Evolutionary conservation across 768 basidiomycete genomes (phyloP), one percentile per base, ranked within the genome.

Genomic region (Kwoniella dendrophila): DNA sequence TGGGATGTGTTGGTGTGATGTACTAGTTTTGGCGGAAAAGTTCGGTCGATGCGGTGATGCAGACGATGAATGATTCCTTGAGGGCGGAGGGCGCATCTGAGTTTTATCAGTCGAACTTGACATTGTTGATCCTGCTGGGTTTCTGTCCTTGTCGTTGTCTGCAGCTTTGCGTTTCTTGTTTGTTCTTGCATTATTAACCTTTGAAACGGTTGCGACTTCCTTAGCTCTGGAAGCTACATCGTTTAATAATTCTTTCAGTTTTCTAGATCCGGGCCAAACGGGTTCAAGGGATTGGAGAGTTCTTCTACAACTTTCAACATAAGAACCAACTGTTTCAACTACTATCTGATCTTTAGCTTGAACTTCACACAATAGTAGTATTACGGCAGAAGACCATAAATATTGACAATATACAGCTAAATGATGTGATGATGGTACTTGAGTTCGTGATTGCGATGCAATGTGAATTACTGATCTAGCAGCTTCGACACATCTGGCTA

Each of bases 391-490:
- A 3, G 72, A 71, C 74, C 74, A 76, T 5, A 76, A 68, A 43
- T 67, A 70, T 36, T 73, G 72, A 49, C 72, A 76, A 59, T 66
- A 71, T 12, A 73, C 67, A 3, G 74, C 69, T 2, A 76, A 52
- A 44, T 76, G 74, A 41, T 76, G 74, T 5, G 73, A 70, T 0
- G 72, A 70, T 0, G 74, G 72, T 16, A 76, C 50, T n/a, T 70
- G 66, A 32, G 72, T 68, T 14, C 68, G 64, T 5, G 68, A 64
- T 57, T 71, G 70, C 11, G 70, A 64, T 5, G 74, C 74, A 55
- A 76, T 68, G 51, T 76, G 74, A 34, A 76, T 73, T 26, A 73
- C 70, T 7, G 74, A 76, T 16, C 74, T 66, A 33, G 74, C 74
- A 5, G 74, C 72, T 20, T 73, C 74, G 48, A 76, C 72, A 52